Evolutionary conservation across 2,329 filamentous ascomycete species (phyloP).

Genomic region (Fusarium vanettenii): DNA sequence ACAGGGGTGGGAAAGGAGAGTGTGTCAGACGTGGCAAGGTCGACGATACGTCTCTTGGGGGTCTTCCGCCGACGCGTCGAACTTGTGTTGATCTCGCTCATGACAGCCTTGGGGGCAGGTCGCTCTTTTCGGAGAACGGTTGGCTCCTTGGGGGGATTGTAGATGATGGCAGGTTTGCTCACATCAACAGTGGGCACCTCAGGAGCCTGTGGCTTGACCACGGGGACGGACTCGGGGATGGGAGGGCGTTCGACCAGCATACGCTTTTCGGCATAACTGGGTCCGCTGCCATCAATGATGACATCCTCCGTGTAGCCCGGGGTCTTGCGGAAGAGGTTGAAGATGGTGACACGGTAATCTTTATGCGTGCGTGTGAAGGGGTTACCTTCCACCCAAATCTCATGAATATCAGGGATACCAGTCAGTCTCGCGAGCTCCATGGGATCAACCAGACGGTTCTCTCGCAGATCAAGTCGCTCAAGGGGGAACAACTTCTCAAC

Average conservation of each 20-base stretch:
- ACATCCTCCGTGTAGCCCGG: slow-evolving; percentile 93
- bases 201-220: slow-evolving; percentile 76
- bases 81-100: slow-evolving; percentile 68
- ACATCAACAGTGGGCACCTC: slow-evolving; percentile 74
- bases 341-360: slow-evolving; percentile 88
- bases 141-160: slow-evolving; percentile 62
- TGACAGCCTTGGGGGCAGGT: slow-evolving; percentile 62
- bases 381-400: slow-evolving; percentile 93
- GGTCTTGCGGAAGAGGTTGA: slow-evolving; percentile 93
- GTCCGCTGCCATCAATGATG: slow-evolving; percentile 84
- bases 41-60: slow-evolving; percentile 73
- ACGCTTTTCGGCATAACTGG: slow-evolving; percentile 86
- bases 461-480: slow-evolving; percentile 89
- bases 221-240: slow-evolving; percentile 79
- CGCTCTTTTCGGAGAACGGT: slow-evolving; percentile 70
- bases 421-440: slow-evolving; percentile 91
- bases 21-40: slow-evolving; percentile 67
- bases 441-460: slow-evolving; percentile 91
- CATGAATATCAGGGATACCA: slow-evolving; percentile 88
- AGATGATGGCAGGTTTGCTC: slow-evolving; percentile 73
- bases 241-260: slow-evolving; percentile 84
- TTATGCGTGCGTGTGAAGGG: slow-evolving; percentile 90
- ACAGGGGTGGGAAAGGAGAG: slow-evolving; percentile 44
- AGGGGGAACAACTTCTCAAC: slow-evolving; percentile 89
- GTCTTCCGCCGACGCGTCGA: slow-evolving; percentile 70